Evolutionary conservation across 352 stramenopile genomes (phyloP), one percentile per base, ranked within the genome.

Genomic region (Aphanomyces stellatus): DNA sequence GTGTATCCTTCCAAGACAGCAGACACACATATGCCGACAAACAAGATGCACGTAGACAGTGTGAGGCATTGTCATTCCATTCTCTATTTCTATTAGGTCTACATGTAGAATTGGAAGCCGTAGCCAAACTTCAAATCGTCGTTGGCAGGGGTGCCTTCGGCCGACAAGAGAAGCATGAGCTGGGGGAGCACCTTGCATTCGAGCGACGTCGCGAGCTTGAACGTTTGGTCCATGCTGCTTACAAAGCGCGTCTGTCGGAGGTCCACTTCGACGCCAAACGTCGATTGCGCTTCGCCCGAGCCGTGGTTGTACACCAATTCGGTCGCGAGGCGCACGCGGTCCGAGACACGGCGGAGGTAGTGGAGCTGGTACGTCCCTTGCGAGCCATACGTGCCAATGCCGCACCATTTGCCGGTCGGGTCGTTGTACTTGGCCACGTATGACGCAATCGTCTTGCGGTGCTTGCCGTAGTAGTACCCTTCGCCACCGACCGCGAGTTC

Each of bases 111-210:
- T 43, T 67, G 60, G 30, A 67, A 67, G 67, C 87, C 87, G 71
- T 96, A 96, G 72, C 87, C 87, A 80, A 96, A 94, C 75, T 93
- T 93, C 75, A 94, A 91, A 66, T 92, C 87, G 72, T 94, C 85
- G 76, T 93, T 93, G 51, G 82, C 78, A 34, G 87, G 87, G 68
- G 85, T 92, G 53, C 81, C 85, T 69, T 94, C 87, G 57, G 85
- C 85, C 37, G 87, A 91, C 42, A 96, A 77, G 56, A 87, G 81
- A 42, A 96, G 75, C 74, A 86, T 76, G 55, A 96, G 91, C 77
- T 92, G 91, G 51, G 85, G 87, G 72, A 93, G 76, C 74, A 96
- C 82, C 57, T 82, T 86, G 49, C 86, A 77, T 74, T 92, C 81
- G 62, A 96, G 78, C 73, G 81, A 88, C 51, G 85, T 90, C 46